phyloP scores from a whole-genome alignment of 2,329 filamentous ascomycete species.

The Furcasterigmium sp. region DNA sequence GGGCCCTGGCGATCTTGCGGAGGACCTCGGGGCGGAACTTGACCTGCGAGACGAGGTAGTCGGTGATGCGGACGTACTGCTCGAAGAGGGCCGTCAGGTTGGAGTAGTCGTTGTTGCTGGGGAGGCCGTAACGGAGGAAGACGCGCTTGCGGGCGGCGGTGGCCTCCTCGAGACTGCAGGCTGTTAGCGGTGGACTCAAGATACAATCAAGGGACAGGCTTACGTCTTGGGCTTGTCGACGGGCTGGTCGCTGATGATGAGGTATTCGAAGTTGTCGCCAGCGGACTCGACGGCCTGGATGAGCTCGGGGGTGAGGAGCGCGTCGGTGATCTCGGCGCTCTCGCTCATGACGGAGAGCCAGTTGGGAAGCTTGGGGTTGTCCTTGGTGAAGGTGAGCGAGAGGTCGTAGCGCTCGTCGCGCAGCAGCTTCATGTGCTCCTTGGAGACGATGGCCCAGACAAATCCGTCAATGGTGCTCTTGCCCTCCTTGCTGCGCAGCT shows the following conservation, averaged over 20 bases:
- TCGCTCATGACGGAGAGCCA: conserved; percentile 97
- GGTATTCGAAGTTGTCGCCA: conserved; percentile 76
- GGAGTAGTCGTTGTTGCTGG: conserved; percentile 57
- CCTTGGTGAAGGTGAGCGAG: conserved; percentile 88
- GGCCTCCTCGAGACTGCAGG: conserved; percentile 67
- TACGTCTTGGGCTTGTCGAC: conserved; percentile 80
- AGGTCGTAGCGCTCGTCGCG: conserved; percentile 93
- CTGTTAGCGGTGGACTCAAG: background rate
- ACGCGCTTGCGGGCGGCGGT: conserved; percentile 81
- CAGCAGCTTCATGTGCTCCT: conserved; percentile 84
- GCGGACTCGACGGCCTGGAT: conserved; percentile 72
- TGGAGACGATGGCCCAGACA: conserved; percentile 93
- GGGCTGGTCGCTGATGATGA: conserved; percentile 88
- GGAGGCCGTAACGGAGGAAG: conserved; percentile 69
- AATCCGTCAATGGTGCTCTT: conserved; percentile 81
- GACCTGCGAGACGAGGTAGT: conserved; percentile 67
- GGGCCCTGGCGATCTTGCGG: conserved; percentile 74
- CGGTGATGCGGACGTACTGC: conserved; percentile 79
- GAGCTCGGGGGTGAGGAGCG: conserved; percentile 81
- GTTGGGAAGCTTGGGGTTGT: conserved; percentile 78
- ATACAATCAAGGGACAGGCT: too few species aligned
- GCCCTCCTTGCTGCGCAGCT: conserved; percentile 49
- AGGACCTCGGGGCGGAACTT: conserved; percentile 89
- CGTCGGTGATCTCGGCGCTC: conserved; percentile 88
- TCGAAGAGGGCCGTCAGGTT: conserved; percentile 69